Evolutionary conservation across 345 rosid genomes (phyloP), one percentile per base, ranked within the genome.

Genomic region (Gynandropsis gynandra): DNA sequence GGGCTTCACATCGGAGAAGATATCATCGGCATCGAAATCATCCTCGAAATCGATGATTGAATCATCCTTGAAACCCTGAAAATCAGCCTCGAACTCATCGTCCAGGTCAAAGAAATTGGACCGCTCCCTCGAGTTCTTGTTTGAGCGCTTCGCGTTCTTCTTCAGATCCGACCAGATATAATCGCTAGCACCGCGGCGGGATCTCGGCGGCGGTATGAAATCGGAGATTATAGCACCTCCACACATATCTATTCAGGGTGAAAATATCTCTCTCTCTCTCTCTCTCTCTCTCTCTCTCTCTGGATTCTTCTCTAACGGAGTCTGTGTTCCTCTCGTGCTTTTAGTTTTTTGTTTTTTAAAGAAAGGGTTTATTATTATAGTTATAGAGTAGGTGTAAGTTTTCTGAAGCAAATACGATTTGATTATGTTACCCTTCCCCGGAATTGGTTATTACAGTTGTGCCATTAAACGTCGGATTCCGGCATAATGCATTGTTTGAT

Each of bases 161-260:
- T 73, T 76, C 72, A 71, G 90, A 75, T 76, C 86, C 53, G 89
- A 80, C 98, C 95, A 92, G 10, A 80, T 49, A 40, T 50, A 74
- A 44, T 81, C 94, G 14, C 82, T 62, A 4, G 83, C 76, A 58
- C 79, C 63, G 12, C 74, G 71, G 58, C 72, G 64, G 8, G 82
- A 37, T 53, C 42, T 61, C 31, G 78, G 17, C 47, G 83, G 68
- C 20, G 80, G 68, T 5, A 85, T 76, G 70, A 78, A 79, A 47
- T 71, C 97, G 63, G 97, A 76, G 65, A 92, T 92, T 49, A 92
- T 81, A 29, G 98, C 93, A 48, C 98, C 98, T 72, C 98, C 98
- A 81, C 98, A 92, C 98, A 92, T 92, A 80, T 54, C 58, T 41
- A 46, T 50, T 54, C 35, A 10, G 50, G 68, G 37, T 58, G 54